phyloP scores from a whole-genome alignment of 2,329 filamentous ascomycete genomes.

The Aureobasidium namibiae region DNA sequence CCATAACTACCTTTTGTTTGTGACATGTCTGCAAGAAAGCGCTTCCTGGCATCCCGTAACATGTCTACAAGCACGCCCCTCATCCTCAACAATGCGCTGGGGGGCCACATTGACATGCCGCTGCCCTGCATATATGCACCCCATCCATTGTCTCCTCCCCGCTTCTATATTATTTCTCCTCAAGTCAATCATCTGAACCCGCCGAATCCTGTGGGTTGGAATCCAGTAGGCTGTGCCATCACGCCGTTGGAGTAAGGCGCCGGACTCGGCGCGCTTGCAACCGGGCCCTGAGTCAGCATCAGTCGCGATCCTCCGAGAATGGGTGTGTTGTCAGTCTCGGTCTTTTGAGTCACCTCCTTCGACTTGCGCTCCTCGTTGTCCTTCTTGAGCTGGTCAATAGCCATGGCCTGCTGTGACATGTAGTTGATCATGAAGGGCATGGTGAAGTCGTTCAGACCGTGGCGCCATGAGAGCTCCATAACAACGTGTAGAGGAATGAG shows the following conservation, averaged over 20 bases:
- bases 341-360: conserved; percentile 64
- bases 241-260: conserved; percentile 78
- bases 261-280: conserved; percentile 49
- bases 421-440: conserved; percentile 99
- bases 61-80: conserved; percentile 6
- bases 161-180: background rate
- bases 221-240: conserved; percentile 72
- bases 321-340: conserved; percentile 86
- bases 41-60: background rate
- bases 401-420: conserved; percentile 79
- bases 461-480: conserved; percentile 93
- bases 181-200: conserved; percentile 20
- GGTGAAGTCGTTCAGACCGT: conserved; percentile 89
- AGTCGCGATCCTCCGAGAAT: conserved; percentile 83
- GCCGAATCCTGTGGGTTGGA: conserved; percentile 18
- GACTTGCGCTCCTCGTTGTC: conserved; percentile 92
- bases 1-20: background rate
- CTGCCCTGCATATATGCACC: conserved; percentile 7
- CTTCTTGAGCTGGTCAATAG: conserved; percentile 76
- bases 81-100: conserved; percentile 8
- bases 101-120: background rate
- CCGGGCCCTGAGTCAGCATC: conserved; percentile 90
- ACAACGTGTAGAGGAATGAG: conserved; percentile 88
- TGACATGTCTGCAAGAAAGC: background rate
- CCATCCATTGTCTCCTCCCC: conserved; percentile 1